Evolutionary conservation across 768 basidiomycete species (phyloP).

Genomic region (Auriscalpium orientale): DNA sequence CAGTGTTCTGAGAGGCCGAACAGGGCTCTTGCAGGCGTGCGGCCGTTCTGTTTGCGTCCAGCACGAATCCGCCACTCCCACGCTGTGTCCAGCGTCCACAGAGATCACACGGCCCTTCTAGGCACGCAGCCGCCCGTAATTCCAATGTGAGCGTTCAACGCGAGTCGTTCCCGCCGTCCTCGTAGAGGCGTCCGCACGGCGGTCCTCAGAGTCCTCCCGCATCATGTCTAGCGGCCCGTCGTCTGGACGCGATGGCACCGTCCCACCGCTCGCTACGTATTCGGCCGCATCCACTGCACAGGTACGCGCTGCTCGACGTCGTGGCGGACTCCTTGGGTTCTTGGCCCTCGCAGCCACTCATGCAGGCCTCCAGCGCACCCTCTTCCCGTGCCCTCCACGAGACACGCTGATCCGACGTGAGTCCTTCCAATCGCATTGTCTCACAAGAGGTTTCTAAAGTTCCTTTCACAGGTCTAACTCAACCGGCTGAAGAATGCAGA

Average conservation of each 20-base stretch:
- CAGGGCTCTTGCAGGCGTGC: too few species aligned
- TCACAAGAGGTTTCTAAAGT: neutral
- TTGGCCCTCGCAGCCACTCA: conserved; percentile 23
- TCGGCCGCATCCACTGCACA: conserved; percentile 48
- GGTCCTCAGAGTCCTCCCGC: conserved; percentile 65
- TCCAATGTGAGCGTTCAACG: too few species aligned
- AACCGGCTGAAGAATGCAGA: conserved; percentile 72
- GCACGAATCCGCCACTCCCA: too few species aligned
- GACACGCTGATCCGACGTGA: conserved; percentile 97
- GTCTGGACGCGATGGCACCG: conserved; percentile 50
- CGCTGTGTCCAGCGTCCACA: too few species aligned
- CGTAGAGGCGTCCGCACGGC: conserved; percentile 32
- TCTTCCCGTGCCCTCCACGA: conserved; percentile 57
- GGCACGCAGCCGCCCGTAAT: too few species aligned
- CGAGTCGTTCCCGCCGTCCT: conserved; percentile 25
- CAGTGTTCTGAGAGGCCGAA: too few species aligned
- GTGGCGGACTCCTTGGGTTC: conserved; percentile 23
- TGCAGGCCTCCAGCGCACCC: conserved; percentile 23
- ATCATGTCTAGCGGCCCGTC: conserved; percentile 44
- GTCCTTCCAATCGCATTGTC: conserved; percentile 21
- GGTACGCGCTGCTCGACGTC: conserved; percentile 32
- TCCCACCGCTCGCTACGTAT: conserved; percentile 72
- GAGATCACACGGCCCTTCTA: too few species aligned
- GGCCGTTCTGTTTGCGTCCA: too few species aligned
- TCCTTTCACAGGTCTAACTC: conserved; percentile 64